Evolutionary conservation across 495 filamentous ascomycete genomes (phyloP).

Genomic region (Penicillium ochrochloron): DNA sequence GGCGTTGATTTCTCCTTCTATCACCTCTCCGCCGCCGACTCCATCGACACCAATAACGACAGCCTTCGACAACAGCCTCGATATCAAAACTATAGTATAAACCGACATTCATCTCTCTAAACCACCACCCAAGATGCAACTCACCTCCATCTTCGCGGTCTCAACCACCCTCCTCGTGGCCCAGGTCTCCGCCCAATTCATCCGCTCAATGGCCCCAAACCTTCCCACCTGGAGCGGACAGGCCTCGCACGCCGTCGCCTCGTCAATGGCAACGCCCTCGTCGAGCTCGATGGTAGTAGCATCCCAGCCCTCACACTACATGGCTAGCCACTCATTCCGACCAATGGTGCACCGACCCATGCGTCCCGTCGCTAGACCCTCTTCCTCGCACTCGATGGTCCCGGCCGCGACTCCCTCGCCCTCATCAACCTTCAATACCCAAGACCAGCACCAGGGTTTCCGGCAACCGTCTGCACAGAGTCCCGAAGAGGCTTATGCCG

Average conservation of each 20-base stretch:
- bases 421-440: neutral
- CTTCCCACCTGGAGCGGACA: neutral
- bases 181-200: slow-evolving; percentile 13
- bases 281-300: neutral
- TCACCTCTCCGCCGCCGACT: neutral
- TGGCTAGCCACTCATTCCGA: neutral
- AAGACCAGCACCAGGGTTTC: neutral
- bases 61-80: slow-evolving; percentile 6
- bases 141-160: slow-evolving; percentile 21
- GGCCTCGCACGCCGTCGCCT: neutral
- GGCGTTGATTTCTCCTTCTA: neutral
- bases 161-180: slow-evolving; percentile 17
- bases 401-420: neutral
- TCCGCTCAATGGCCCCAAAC: slow-evolving; percentile 10
- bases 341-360: neutral
- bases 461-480: neutral
- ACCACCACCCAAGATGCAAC: slow-evolving; percentile 19
- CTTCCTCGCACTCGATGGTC: neutral
- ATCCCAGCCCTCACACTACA: neutral
- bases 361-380: slow-evolving; percentile 1
- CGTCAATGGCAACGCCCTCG: neutral
- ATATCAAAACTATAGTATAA: slow-evolving; percentile 4
- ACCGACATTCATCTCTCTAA: neutral
- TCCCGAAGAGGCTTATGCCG: neutral
- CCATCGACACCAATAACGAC: slow-evolving; percentile 8